Conservation (phyloP, 306 rosid species). For the cucumber (Cucumis sativus) region Cucumber_9930_V3 NC_026659.2:28556501-28557000, state of each 20-base stretch:
- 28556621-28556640: neutral
- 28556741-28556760: slow-evolving; percentile 9
- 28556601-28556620: neutral
- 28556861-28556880: neutral
- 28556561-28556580: neutral
- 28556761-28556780: slow-evolving; percentile 31
- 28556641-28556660: neutral
- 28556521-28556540: neutral
- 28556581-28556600: neutral
- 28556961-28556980: too few relatives aligned
- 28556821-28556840: neutral
- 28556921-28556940: too few relatives aligned
- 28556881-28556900: neutral
- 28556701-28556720: slow-evolving; percentile 4
- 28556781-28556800: slow-evolving; percentile 19
- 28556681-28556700: neutral
- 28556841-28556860: neutral
- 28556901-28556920: too few relatives aligned
- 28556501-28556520: neutral
- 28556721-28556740: slow-evolving; percentile 17
- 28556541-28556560: neutral
- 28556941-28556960: too few relatives aligned
- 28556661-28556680: neutral
- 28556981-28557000: too few relatives aligned
- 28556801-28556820: neutral